Conservation (phyloP, 768 basidiomycete genomes). For the Termitomyces titanicus region DNA sequence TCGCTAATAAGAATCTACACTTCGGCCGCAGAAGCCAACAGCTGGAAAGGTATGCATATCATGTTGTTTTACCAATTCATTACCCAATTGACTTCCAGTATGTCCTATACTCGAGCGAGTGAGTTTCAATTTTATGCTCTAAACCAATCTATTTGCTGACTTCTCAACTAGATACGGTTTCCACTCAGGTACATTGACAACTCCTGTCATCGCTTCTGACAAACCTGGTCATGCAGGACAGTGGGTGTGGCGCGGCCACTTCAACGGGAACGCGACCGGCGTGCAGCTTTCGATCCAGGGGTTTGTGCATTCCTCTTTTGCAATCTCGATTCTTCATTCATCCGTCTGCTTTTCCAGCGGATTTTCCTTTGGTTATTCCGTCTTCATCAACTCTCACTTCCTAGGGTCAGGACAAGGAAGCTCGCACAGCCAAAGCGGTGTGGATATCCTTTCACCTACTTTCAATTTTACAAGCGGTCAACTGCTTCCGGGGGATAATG, state of each 20-base stretch:
- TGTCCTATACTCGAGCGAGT: conserved; percentile 30
- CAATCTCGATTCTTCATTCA: neutral
- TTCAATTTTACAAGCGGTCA: conserved; percentile 33
- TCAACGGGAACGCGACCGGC: conserved; percentile 37
- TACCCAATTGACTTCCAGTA: conserved; percentile 13
- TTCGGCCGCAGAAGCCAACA: conserved; percentile 50
- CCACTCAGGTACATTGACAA: conserved; percentile 18
- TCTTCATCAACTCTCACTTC: conserved; percentile 39
- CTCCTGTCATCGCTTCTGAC: neutral
- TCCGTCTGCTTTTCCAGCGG: conserved; percentile 21
- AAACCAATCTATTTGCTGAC: neutral
- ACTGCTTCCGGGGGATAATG: conserved; percentile 24
- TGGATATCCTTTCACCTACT: conserved; percentile 27
- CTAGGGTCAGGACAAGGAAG: conserved; percentile 38
- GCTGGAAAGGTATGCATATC: conserved; percentile 48
- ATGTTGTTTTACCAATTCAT: neutral
- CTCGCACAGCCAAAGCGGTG: conserved; percentile 28
- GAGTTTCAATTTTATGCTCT: neutral
- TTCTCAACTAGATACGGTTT: conserved; percentile 22
- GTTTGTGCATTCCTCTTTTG: conserved; percentile 9
- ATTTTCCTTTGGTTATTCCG: conserved; percentile 41
- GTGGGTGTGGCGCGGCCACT: conserved; percentile 45
- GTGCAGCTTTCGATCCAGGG: conserved; percentile 38
- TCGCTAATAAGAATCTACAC: conserved; percentile 57
- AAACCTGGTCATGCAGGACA: conserved; percentile 18